Evolutionary conservation across 805 yeast species (phyloP).

Genomic region (Lipomyces mesembrius): DNA sequence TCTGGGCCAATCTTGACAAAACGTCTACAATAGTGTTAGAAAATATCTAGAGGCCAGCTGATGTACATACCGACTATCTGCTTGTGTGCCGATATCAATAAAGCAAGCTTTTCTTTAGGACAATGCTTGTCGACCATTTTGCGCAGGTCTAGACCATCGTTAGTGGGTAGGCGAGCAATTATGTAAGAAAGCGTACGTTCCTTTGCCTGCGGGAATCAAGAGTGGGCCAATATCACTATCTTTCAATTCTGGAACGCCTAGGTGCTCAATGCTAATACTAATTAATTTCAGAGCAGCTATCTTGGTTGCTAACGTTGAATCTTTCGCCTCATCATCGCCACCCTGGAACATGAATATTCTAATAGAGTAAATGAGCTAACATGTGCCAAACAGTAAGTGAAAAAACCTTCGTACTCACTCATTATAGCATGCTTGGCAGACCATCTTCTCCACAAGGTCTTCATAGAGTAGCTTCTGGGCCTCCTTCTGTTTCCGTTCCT

Average conservation of each 20-base stretch:
- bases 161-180: slow-evolving; percentile 6
- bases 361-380: not conserved
- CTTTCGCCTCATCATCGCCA: slow-evolving; percentile 42
- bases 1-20: slow-evolving; percentile 15
- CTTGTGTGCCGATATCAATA: slow-evolving; percentile 46
- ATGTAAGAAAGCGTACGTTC: slow-evolving; percentile 19
- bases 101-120: slow-evolving; percentile 46
- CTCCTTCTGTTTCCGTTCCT: slow-evolving; percentile 41
- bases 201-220: slow-evolving; percentile 31
- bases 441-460: slow-evolving; percentile 47
- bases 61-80: slow-evolving; percentile 43
- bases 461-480: slow-evolving; percentile 38
- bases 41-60: not conserved
- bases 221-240: slow-evolving; percentile 21
- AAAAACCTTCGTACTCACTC: slow-evolving; percentile 11
- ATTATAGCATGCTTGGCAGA: slow-evolving; percentile 46
- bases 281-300: slow-evolving; percentile 42
- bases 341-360: slow-evolving; percentile 45
- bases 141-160: slow-evolving; percentile 23
- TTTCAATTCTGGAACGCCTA: slow-evolving; percentile 42
- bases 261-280: slow-evolving; percentile 42
- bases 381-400: not conserved
- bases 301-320: slow-evolving; percentile 40
- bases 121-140: slow-evolving; percentile 42
- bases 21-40: slow-evolving; percentile 15